A percentile compares a stretch with the other conserved stretches of the same genome.
phyloP scores from a whole-genome alignment of 2,329 filamentous ascomycete genomes.

The Grosmannia serpens region DNA sequence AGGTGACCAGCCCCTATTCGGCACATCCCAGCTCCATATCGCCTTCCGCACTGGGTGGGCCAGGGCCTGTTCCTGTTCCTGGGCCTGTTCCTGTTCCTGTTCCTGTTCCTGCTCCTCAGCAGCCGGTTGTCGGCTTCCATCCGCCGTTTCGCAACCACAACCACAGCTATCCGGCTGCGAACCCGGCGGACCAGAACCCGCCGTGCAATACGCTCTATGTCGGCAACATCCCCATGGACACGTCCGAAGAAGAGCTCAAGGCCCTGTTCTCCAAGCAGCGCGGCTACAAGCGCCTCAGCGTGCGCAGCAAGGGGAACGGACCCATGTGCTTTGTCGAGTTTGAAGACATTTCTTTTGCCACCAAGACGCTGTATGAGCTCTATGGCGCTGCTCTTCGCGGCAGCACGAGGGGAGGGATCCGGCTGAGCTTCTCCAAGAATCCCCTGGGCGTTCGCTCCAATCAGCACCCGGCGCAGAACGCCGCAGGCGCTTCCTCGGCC shows the following conservation, averaged over 20 bases:
- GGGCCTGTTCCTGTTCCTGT: no score
- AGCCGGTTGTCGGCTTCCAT: slow-evolving; percentile 20
- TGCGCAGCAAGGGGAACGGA: slow-evolving; percentile 87
- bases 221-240: slow-evolving; percentile 87
- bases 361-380: slow-evolving; percentile 78
- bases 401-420: slow-evolving; percentile 87
- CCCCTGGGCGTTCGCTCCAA: slow-evolving; percentile 81
- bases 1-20: slow-evolving; percentile 25
- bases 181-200: slow-evolving; percentile 91
- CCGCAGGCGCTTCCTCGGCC: slow-evolving; percentile 32
- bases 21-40: slow-evolving; percentile 40
- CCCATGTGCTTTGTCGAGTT: slow-evolving; percentile 99
- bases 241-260: slow-evolving; percentile 91
- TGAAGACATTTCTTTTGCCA: slow-evolving; percentile 84
- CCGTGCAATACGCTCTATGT: slow-evolving; percentile 98
- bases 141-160: slow-evolving; percentile 42
- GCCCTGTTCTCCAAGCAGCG: slow-evolving; percentile 84
- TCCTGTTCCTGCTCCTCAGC: background rate
- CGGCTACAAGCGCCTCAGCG: slow-evolving; percentile 90
- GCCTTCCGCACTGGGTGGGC: slow-evolving; percentile 38
- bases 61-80: background rate
- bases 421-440: slow-evolving; percentile 95
- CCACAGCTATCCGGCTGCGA: slow-evolving; percentile 63
- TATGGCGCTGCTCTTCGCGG: slow-evolving; percentile 83
- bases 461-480: slow-evolving; percentile 37